These are phyloP conservation scores for Cordyceps cateniannulata DNA, from an alignment of 2,329 filamentous ascomycete genomes.

Conservation along the genomic window DNA sequence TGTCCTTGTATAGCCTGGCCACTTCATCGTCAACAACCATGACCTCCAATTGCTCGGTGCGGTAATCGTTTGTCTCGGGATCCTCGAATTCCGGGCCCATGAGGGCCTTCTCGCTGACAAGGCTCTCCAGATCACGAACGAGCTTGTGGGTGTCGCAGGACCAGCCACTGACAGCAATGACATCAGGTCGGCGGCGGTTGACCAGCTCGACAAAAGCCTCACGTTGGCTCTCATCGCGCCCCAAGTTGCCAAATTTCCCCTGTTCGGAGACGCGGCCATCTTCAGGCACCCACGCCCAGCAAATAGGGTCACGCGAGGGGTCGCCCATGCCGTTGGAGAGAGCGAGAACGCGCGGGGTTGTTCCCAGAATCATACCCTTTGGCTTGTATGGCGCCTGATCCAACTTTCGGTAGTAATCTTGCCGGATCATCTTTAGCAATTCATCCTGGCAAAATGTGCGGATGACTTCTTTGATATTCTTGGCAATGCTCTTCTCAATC, in stretches of 20 bases:
- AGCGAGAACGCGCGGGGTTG: slow-evolving; percentile 77
- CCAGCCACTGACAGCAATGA: slow-evolving; percentile 83
- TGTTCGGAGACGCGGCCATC: slow-evolving; percentile 85
- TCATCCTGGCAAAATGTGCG: slow-evolving; percentile 91
- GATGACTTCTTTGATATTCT: slow-evolving; percentile 90
- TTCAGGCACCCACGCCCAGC: slow-evolving; percentile 90
- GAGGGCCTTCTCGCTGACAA: slow-evolving; percentile 72
- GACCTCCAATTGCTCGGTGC: slow-evolving; percentile 76
- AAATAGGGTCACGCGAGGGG: slow-evolving; percentile 67
- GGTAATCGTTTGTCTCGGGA: slow-evolving; percentile 65
- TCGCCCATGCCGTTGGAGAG: slow-evolving; percentile 81
- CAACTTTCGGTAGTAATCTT: slow-evolving; percentile 81
- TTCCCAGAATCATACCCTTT: slow-evolving; percentile 84
- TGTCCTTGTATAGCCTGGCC: slow-evolving; percentile 91
- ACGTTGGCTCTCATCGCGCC: slow-evolving; percentile 59
- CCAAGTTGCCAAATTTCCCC: slow-evolving; percentile 77
- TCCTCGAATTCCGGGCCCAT: slow-evolving; percentile 79
- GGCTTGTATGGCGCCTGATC: slow-evolving; percentile 97
- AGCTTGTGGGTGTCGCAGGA: slow-evolving; percentile 80
- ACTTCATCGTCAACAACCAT: slow-evolving; percentile 94
- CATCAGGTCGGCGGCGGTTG: slow-evolving; percentile 75
- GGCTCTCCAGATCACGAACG: slow-evolving; percentile 70
- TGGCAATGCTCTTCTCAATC: slow-evolving; percentile 76
- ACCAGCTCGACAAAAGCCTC: slow-evolving; percentile 73
- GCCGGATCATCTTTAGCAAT: slow-evolving; percentile 79